Conservation (phyloP, 2,329 filamentous ascomycete genomes). For the Lecanicillium sp. region DNA sequence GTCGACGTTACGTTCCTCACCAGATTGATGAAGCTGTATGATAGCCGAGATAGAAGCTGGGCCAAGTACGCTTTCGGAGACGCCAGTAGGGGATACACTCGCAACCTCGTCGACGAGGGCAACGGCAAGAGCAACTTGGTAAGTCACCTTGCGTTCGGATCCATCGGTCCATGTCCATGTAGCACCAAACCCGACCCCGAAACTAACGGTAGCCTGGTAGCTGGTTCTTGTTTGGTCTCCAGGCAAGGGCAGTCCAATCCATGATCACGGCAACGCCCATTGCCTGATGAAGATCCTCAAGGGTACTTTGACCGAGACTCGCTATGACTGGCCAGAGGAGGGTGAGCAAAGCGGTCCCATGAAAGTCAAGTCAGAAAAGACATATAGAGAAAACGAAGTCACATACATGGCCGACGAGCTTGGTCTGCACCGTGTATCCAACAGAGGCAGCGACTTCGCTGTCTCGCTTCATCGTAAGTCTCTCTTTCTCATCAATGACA, state of each 20-base stretch:
- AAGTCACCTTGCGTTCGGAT: slow-evolving; percentile 19
- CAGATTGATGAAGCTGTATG: slow-evolving; percentile 65
- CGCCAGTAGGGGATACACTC: slow-evolving; percentile 62
- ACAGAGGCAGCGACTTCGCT: slow-evolving; percentile 66
- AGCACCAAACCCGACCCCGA: background rate
- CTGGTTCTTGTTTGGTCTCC: slow-evolving; percentile 86
- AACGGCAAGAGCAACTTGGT: slow-evolving; percentile 73
- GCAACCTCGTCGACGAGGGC: slow-evolving; percentile 83
- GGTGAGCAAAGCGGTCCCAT: slow-evolving; percentile 45
- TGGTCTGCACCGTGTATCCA: slow-evolving; percentile 75
- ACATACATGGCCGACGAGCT: slow-evolving; percentile 90
- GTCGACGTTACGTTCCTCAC: slow-evolving; percentile 67
- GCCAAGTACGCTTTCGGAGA: slow-evolving; percentile 66
- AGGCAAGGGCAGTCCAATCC: slow-evolving; percentile 73
- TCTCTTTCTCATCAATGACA: slow-evolving; percentile 14
- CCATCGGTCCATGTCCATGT: too few species aligned
- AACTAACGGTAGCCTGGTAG: too few species aligned
- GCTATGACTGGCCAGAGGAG: slow-evolving; percentile 62
- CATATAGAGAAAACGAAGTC: slow-evolving; percentile 63
- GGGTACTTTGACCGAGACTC: slow-evolving; percentile 71
- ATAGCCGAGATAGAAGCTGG: slow-evolving; percentile 65
- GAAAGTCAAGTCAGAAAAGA: slow-evolving; percentile 56
- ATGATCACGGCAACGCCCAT: slow-evolving; percentile 83
- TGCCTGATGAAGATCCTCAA: slow-evolving; percentile 87
- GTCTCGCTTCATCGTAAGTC: slow-evolving; percentile 69